Evolutionary conservation across 176 grass and related monocot genomes (phyloP), one percentile per base, ranked within the genome.

Genomic region (Avena atlantica): DNA sequence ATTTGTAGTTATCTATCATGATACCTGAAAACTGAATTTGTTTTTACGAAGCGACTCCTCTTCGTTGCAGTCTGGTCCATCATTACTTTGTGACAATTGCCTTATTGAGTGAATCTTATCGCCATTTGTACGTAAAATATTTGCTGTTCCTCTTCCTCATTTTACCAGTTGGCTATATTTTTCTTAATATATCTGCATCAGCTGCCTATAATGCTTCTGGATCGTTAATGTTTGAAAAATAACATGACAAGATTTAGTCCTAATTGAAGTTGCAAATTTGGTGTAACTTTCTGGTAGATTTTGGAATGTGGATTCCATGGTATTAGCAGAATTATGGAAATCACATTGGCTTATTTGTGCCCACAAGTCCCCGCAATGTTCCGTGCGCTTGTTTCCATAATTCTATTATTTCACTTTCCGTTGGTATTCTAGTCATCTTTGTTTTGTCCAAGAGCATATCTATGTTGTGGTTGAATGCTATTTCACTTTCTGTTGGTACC

Each of bases 21-120:
- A 45, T 81, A 37, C n/a, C 76, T 52, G 58, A 69, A 84, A 84
- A 65, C 58, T 58, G 74, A 36, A 74, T 27, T 90, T 90, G 73
- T 34, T 90, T 87, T 47, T 79, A 74, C 15, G 62, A 82, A 81
- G 49, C 7, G 12, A 45, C 55, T 63, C 29, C 9, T 47, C 9
- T 47, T 55, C 27, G 45, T 65, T 80, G 76, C 31, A 85, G 65
- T 80, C 78, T 63, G 79, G 72, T 83, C 72, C 64, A 64, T 40
- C 3, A 47, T 42, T 83, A 31, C 84, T 64, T 83, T 23, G 68
- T 65, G 66, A 57, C 15, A 23, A 52, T 9, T 15, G 12, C 17
- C 74, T 58, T 53, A 51, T 42, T 49, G 50, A 2, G 14, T 73
- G 49, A 36, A 78, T 72, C 56, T 65, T 34, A 63, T 83, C 23